Evolutionary conservation across 2,329 filamentous ascomycete species (phyloP).

Genomic region (Curvularia verruculosa): DNA sequence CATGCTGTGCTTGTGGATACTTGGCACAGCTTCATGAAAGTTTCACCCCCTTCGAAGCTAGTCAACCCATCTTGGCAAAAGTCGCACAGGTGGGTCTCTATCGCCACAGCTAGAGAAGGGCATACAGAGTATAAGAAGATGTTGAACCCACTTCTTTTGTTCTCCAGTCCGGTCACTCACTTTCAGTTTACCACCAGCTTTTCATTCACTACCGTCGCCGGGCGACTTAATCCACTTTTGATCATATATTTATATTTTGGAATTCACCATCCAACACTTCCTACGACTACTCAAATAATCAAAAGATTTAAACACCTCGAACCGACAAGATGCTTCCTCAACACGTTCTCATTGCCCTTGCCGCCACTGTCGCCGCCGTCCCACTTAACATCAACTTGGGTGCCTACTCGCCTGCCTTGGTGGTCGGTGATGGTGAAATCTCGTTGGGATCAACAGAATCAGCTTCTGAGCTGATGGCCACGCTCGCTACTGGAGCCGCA

Average conservation of each 20-base stretch:
- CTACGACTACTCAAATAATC: constrained; percentile 18
- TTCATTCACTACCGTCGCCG: constrained; percentile 41
- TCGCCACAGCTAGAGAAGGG: constrained; percentile 14
- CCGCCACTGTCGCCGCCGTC: constrained; percentile 48
- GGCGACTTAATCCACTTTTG: constrained; percentile 33
- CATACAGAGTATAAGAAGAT: constrained; percentile 36
- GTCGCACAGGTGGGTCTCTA: constrained; percentile 16
- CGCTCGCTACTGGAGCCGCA: constrained; percentile 52
- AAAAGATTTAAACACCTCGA: constrained; percentile 22
- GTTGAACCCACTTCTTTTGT: constrained; percentile 32
- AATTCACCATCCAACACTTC: constrained; percentile 4
- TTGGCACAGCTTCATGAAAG: constrained; percentile 49
- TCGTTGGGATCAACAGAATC: constrained; percentile 54
- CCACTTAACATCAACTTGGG: constrained; percentile 61
- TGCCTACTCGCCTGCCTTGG: constrained; percentile 59
- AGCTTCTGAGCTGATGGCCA: constrained; percentile 53
- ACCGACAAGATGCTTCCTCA: constrained; percentile 48
- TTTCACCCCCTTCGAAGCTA: constrained; percentile 46
- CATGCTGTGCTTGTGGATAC: constrained; percentile 34
- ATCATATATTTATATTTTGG: constrained; percentile 16
- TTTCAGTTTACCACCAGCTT: constrained; percentile 39
- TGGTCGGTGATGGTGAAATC: constrained; percentile 62
- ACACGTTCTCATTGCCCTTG: constrained; percentile 45
- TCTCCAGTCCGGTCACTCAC: constrained; percentile 49
- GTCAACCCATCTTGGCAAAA: constrained; percentile 42